phyloP scores from a whole-genome alignment of 495 filamentous ascomycete species.

The Lophiostoma macrostomum region DNA sequence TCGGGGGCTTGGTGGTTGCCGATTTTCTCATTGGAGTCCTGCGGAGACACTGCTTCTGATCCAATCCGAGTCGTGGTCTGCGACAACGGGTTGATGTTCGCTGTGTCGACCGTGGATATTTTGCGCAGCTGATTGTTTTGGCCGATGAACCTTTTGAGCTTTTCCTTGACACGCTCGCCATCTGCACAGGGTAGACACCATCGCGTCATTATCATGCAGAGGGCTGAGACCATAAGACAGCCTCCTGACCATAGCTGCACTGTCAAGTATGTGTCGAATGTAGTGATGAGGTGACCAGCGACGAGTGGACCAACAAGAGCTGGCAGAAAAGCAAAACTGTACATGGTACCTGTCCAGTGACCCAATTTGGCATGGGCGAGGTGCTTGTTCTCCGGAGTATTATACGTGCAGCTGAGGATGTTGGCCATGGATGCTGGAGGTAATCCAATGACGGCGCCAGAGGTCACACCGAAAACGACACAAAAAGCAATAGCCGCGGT shows the following conservation, averaged over 20 bases:
- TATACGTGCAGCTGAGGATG: conserved; percentile 38
- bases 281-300: conserved; percentile 38
- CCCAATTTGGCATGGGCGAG: conserved; percentile 38
- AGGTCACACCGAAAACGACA: conserved; percentile 42
- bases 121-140: neutral
- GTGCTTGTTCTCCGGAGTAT: conserved; percentile 6
- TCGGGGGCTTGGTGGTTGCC: too few relatives aligned
- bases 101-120: neutral
- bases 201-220: conserved; percentile 34
- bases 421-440: conserved; percentile 44
- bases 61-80: conserved; percentile 13
- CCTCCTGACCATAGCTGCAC: conserved; percentile 40
- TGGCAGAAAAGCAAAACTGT: conserved; percentile 37
- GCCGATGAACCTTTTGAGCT: conserved; percentile 3
- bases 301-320: conserved; percentile 44
- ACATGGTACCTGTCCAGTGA: conserved; percentile 50
- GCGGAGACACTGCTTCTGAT: too few relatives aligned
- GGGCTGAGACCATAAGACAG: conserved; percentile 29
- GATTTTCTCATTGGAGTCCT: too few relatives aligned
- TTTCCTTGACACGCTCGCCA: conserved; percentile 11
- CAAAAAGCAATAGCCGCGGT: conserved; percentile 41
- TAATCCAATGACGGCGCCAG: conserved; percentile 44
- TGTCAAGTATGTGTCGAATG: conserved; percentile 29
- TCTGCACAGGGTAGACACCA: conserved; percentile 17
- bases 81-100: conserved; percentile 1